Percentiles rank a stretch among this genome's conserved stretches.
Conservation (phyloP, 176 grass and related monocot species). For the Aegilops tauschii region DNA sequence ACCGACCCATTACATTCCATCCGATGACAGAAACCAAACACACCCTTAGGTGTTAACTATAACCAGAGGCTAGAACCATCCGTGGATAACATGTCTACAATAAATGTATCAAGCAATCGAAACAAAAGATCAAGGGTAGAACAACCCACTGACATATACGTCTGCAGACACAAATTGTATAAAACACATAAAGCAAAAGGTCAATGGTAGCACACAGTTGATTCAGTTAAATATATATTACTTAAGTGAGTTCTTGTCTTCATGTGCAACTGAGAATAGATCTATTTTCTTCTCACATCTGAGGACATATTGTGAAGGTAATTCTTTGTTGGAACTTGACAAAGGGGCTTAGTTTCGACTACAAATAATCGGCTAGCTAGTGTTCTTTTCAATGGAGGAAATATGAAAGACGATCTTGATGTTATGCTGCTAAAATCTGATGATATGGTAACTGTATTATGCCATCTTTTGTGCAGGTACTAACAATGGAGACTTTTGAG, state of each 20-base stretch:
- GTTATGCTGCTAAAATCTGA: neutral
- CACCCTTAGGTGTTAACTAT: too few relatives aligned
- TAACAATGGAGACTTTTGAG: conserved; percentile 85
- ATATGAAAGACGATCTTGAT: conserved; percentile 15
- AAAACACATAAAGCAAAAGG: conserved; percentile 14
- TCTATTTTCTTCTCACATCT: neutral
- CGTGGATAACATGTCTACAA: neutral
- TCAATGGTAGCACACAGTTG: neutral
- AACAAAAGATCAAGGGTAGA: neutral
- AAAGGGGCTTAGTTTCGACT: conserved; percentile 1
- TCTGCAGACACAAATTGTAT: neutral
- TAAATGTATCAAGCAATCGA: neutral
- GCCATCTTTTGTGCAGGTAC: conserved; percentile 54
- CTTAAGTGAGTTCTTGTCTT: neutral
- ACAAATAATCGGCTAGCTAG: neutral
- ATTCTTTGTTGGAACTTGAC: neutral
- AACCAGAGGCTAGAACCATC: too few relatives aligned
- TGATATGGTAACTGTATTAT: neutral
- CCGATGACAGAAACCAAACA: too few relatives aligned
- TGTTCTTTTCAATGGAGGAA: neutral
- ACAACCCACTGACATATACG: neutral
- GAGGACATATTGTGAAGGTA: neutral
- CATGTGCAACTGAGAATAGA: conserved; percentile 6
- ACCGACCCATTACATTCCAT: too few relatives aligned
- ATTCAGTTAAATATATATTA: conserved; percentile 5